Evolutionary conservation across 2,329 filamentous ascomycete species (phyloP), one percentile per base, ranked within the genome.

Genomic region (Diaporthe helianthi): DNA sequence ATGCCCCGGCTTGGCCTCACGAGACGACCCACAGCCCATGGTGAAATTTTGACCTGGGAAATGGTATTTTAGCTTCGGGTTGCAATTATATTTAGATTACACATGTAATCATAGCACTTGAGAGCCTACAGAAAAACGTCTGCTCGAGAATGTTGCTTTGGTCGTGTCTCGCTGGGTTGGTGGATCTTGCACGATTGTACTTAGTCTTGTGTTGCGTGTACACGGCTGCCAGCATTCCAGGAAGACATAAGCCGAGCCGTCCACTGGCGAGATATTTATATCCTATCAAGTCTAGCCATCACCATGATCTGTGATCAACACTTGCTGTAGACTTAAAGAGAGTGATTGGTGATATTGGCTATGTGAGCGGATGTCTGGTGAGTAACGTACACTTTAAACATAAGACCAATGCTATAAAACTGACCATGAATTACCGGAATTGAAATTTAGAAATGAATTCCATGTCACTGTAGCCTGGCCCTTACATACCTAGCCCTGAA

Each of bases 301-400:
- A 46, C 26, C 29, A 22, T 17, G 4, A 41, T 60, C 6, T 31
- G 26, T 60, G 55, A 22, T 9, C 4, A 60, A 15, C 12, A 22
- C 8, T 9, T 12, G 3, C 2, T 22, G 6, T 10, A 0, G 4
- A 31, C 2, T 31, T 1, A 31, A 17, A 2, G 1, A 46, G 1
- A 22, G 24, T 19, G 13, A 13, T 19, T 17, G 24, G 12, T 46
- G 24, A 15, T 10, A 4, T 17, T 13, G 19, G 6, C 26, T n/a
- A 46, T 6, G 10, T 7, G 4, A 13, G 8, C 19, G 19, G 19
- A 12, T 3, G 2, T 19, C 4, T 29, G 6, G 24, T 15, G 3
- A 55, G 5, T 1, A 55, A 33, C 31, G 10, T 33, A 10, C 31
- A 33, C 8, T 36, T 36, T 13, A 36, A 9, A 36, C 33, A 36